Base-by-base conservation (phyloP, 306 rosid genomes). In the Trifolium dubium region DNA sequence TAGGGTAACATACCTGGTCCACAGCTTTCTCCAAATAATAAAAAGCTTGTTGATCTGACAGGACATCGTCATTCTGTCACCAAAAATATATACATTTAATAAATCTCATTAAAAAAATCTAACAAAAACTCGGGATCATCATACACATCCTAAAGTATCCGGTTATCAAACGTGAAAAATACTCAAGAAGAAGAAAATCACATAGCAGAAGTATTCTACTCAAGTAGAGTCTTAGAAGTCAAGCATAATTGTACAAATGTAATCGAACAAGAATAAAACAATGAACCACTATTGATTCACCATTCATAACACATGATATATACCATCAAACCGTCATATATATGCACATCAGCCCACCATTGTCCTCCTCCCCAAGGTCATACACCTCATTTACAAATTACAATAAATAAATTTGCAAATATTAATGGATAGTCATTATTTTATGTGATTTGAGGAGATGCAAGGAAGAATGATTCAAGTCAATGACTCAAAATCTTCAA, bases 21-120 rank as follows among this genome's bases (percentile, higher is more conserved):
- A 89, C 97, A 50, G 92, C 97, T 82, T 88, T 92, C 90, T 89
- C 96, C 91, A 94, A 65, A 86, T 88, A 89, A 87, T 91, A 86
- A 59, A 94, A 92, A 60, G 98, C 98, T 86, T 88, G 91, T 79
- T 94, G 95, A 83, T 89, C 97, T 11, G 95, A 82, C 28, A 88
- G 90, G 80, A 92, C 95, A 76, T 91, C 65, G 3, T 92, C 88
- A 77, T 91, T 94, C 96, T 94, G 75, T 70, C 56, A 17, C 74
- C 66, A 55, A 32, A 72, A 43, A 29, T 6, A 28, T 8, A 0
- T 41, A 2, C 5, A 2, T 23, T 15, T 31, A 23, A 74, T 31
- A 56, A 0, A 49, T 5, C 17, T 12, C 68, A 78, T 41, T 55
- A 23, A 23, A 32, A 67, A 34, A 29, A 60, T 23, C 18, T 35